Evolutionary conservation across 768 basidiomycete genomes (phyloP), one percentile per base, ranked within the genome.

Genomic region (Harrya chromipes): DNA sequence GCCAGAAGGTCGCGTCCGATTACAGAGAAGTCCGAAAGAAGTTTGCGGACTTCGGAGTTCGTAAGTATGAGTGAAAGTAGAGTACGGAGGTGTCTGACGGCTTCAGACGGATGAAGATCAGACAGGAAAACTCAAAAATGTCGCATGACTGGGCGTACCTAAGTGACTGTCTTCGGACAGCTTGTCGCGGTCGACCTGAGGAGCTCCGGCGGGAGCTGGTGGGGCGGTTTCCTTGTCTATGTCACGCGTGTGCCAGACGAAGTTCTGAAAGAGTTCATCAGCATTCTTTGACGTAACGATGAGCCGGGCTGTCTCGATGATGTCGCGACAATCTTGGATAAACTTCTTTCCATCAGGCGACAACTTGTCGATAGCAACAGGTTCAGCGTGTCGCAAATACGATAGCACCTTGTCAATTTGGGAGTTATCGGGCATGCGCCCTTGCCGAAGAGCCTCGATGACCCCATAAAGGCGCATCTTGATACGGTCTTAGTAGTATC

Each of bases 211-310:
- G 20, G 74, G 67, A 47, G 73, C 74, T 37, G 66, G 70, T 68
- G 76, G 78, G 33, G 65, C 61, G 47, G 64, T 77, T 65, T 55
- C 57, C 1, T 26, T 14, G 7, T 55, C 52, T 17, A 84, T 71
- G 33, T 79, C 78, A 29, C 79, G 72, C 1, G 89, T 90, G 52
- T 84, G 80, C 87, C 87, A 94, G 35, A 94, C 69, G 57, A 95
- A 94, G 60, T 89, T 85, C 69, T 97, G 95, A 66, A 97, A 77
- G 35, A 97, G 78, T 71, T 97, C 93, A 58, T 95, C 94, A 20
- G 75, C 71, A 57, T 97, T 97, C 80, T 95, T 97, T 59, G 87
- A 77, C 42, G 73, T 61, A n/a, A 94, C 82, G 49, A 93, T 83
- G 35, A 78, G 58, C 12, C 84, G 78, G 0, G 80, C 74, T 5